Evolutionary conservation across 192 early-diverging fungal genomes (phyloP), one percentile per base, ranked within the genome.

Genomic region (Rhizophagus sp.): DNA sequence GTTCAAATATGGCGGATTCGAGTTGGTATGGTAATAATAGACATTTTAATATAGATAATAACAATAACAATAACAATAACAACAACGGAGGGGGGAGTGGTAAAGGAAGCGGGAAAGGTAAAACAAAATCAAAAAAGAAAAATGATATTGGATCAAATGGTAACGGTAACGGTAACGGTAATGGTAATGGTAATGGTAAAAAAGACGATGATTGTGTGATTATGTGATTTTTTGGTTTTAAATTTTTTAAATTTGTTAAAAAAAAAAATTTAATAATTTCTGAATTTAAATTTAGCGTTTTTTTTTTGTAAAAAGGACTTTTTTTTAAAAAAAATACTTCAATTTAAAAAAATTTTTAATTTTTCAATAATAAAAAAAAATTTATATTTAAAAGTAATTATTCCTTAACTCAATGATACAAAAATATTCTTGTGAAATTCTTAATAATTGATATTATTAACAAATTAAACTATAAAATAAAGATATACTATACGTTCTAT

Each of bases 21-120:
- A 75, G 41, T 49, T 41, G 41, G 34, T 34, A 47, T 49, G 33
- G 33, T 67, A 67, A 67, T 67, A 30, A 22, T 27, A 24, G 27
- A 22, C 13, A 33, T 39, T 15, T 61, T 7, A n/a, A 19, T 50
- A 24, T 47, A 50, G 50, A 25, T 33, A 57, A 8, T 62, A 62
- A 3, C 8, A 62, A 10, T 33, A 75, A 34, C 24, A 24, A 57
- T 22, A 49, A 52, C 22, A 33, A 24, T 25, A 52, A 30, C 15
- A 61, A 61, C 12, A 52, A 19, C 27, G 73, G 50, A 61, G 41
- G 41, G 10, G 41, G 50, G 61, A 36, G 36, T 36, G 36, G 36
- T 36, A 62, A 62, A 75, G 57, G 57, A 33, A 75, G 73, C 30
- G 73, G 49, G 61, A 75, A 75, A 34, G 47, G 73, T 75, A 47